Percentiles rank a stretch among this genome's conserved stretches.
phyloP scores from a whole-genome alignment of 2,329 filamentous ascomycete species.

The Colletotrichum karsti region DNA sequence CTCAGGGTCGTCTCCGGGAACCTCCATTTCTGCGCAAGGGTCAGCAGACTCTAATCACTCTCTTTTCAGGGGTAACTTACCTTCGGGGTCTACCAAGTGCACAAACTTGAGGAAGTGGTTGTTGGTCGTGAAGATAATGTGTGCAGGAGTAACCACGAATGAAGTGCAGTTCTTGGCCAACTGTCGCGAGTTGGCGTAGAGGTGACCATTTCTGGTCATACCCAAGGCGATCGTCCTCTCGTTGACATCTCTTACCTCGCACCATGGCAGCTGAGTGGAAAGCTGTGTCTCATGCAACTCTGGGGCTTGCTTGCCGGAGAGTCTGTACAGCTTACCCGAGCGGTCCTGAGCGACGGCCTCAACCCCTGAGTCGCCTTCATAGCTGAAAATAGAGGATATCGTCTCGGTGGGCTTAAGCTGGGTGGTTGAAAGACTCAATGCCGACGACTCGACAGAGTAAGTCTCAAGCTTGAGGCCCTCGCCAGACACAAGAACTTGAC shows the following conservation, averaged over 20 bases:
- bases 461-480: conserved; percentile 27
- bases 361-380: conserved; percentile 37
- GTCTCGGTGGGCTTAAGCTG: conserved; percentile 14
- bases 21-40: conserved; percentile 71
- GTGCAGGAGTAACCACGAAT: conserved; percentile 80
- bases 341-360: conserved; percentile 55
- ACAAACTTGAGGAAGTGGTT: conserved; percentile 95
- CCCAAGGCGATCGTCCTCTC: conserved; percentile 59
- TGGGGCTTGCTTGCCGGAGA: conserved; percentile 34
- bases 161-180: conserved; percentile 92
- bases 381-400: conserved; percentile 39
- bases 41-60: conserved; percentile 30
- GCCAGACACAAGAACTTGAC: conserved; percentile 42
- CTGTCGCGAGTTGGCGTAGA: conserved; percentile 80
- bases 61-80: conserved; percentile 50
- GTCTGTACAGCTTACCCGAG: conserved; percentile 52
- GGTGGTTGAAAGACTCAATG: neutral
- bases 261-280: conserved; percentile 59
- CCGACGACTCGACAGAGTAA: neutral
- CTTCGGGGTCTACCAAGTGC: conserved; percentile 74
- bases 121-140: conserved; percentile 91
- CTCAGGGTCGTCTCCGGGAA: conserved; percentile 89
- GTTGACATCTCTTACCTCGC: conserved; percentile 40
- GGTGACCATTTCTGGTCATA: conserved; percentile 77
- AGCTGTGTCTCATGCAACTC: conserved; percentile 16